Conservation (phyloP, 2,329 filamentous ascomycete genomes). For the Knoxdaviesia proteae region DNA sequence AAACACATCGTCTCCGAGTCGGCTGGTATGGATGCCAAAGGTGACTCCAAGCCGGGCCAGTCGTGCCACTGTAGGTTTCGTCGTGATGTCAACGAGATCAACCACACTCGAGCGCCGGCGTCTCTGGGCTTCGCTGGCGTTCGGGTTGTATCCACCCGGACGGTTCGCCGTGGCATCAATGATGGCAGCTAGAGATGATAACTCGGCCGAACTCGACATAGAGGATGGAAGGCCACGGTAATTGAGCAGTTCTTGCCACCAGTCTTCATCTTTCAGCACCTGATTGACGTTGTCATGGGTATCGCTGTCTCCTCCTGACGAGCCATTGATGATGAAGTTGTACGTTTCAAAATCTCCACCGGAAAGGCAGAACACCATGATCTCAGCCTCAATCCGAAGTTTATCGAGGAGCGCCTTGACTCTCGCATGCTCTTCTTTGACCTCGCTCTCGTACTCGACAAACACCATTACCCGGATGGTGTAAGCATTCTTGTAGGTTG, state of each 20-base stretch:
- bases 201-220: constrained; percentile 20
- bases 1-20: constrained; percentile 41
- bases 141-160: constrained; percentile 22
- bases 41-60: constrained; percentile 39
- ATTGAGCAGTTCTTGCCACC: constrained; percentile 60
- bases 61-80: constrained; percentile 31
- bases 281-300: constrained; percentile 40
- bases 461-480: constrained; percentile 63
- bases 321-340: constrained; percentile 58
- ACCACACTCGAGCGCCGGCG: constrained; percentile 26
- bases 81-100: constrained; percentile 27
- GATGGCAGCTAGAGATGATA: constrained; percentile 21
- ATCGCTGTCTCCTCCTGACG: constrained; percentile 26
- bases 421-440: constrained; percentile 54
- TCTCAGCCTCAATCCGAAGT: constrained; percentile 58
- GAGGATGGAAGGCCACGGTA: constrained; percentile 20
- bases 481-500: constrained; percentile 57
- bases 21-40: constrained; percentile 57
- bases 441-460: constrained; percentile 71
- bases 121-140: constrained; percentile 1
- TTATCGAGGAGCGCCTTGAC: constrained; percentile 60
- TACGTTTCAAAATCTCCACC: constrained; percentile 53
- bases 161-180: constrained; percentile 20
- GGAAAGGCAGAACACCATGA: constrained; percentile 65
- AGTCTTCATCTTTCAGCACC: constrained; percentile 49